These are phyloP conservation scores for Setomelanomma holmii DNA, from an alignment of 2,329 filamentous ascomycete species.

Conservation along the genomic window DNA sequence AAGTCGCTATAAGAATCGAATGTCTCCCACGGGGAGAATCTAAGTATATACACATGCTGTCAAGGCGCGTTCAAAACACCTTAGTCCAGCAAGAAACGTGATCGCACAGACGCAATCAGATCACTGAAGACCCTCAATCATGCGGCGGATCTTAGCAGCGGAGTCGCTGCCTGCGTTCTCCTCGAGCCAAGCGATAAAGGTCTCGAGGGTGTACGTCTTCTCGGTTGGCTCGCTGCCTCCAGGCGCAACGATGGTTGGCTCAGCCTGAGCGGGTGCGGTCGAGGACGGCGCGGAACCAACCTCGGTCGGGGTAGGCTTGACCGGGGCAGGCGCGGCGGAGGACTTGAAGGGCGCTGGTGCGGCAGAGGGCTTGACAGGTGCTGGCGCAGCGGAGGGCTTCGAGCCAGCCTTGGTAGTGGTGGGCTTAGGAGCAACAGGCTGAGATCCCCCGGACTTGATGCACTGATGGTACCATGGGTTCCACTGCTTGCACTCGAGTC, in stretches of 20 bases:
- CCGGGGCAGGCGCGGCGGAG: background rate
- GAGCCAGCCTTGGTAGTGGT: constrained; percentile 16
- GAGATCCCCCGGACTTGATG: constrained; percentile 21
- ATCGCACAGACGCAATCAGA: background rate
- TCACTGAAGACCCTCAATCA: constrained; percentile 9
- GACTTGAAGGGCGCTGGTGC: background rate
- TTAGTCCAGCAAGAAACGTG: background rate
- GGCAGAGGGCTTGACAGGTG: background rate
- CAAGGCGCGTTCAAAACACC: background rate
- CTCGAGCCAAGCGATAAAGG: constrained; percentile 33
- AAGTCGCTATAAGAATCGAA: constrained; percentile 9
- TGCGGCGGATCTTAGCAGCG: constrained; percentile 7
- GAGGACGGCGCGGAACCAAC: constrained; percentile 9
- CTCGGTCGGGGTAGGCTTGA: constrained; percentile 8
- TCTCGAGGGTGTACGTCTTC: constrained; percentile 28
- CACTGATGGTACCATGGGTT: constrained; percentile 59
- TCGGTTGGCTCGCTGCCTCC: constrained; percentile 10
- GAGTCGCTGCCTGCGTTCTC: constrained; percentile 20
- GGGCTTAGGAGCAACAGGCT: constrained; percentile 14
- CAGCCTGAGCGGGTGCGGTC: constrained; percentile 5
- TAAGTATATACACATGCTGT: constrained; percentile 4
- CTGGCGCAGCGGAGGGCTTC: constrained; percentile 1
- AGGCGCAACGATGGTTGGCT: constrained; percentile 11
- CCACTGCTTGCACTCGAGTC: constrained; percentile 47
- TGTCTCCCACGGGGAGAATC: constrained; percentile 6